Conservation (phyloP, 2,329 filamentous ascomycete genomes). For the Clarireedia monteithiana region DNA sequence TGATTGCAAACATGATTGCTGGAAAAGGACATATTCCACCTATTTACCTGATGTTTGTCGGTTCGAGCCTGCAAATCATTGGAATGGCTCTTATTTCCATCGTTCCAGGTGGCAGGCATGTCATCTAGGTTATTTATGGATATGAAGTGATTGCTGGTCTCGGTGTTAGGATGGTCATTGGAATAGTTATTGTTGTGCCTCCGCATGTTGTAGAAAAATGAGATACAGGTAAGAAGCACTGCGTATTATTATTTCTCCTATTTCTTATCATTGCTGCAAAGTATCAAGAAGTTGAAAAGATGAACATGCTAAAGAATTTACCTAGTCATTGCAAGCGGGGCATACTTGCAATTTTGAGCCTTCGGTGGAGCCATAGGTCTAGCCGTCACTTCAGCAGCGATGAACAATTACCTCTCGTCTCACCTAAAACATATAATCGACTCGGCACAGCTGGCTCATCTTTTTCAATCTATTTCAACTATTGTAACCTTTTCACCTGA, state of each 20-base stretch:
- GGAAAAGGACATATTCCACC: not conserved
- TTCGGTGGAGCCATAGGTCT: not conserved
- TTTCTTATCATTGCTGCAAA: not conserved
- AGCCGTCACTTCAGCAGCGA: not conserved
- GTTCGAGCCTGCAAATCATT: not conserved
- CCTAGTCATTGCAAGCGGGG: not conserved
- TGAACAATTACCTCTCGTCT: not conserved
- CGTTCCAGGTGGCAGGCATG: not conserved
- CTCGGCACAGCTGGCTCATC: not conserved
- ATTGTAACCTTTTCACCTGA: not conserved
- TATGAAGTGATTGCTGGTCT: conserved; percentile 34
- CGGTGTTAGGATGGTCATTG: not conserved
- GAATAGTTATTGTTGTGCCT: not conserved
- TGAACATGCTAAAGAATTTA: not conserved
- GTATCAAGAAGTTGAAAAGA: not conserved
- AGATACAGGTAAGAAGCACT: not conserved
- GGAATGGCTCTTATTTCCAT: not conserved
- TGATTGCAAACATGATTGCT: not conserved
- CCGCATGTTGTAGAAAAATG: not conserved
- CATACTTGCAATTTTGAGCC: not conserved
- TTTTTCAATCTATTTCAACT: not conserved
- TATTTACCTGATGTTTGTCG: not conserved
- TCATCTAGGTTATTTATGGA: not conserved
- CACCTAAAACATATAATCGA: not conserved
- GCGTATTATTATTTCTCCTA: not conserved